Base-by-base conservation (phyloP, 106 monocot species). In the Phalaenopsis aphrodite region DNA sequence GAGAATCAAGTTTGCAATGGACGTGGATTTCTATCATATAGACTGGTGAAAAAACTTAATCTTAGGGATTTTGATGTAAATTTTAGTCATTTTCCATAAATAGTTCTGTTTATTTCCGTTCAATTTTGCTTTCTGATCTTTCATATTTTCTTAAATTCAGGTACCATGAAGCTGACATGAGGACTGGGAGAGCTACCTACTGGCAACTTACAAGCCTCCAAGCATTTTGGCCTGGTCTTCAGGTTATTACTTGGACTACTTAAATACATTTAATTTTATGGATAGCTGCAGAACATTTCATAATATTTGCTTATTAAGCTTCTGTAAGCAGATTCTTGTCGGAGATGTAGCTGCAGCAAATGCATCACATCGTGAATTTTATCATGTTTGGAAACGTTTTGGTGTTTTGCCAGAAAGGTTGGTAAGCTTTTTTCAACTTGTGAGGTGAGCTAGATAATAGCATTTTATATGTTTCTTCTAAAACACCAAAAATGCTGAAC, bases 201-300 rank as follows among this genome's bases (percentile, higher is more conserved):
- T 95, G 95, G 95, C 95, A 95, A 74, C 89, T 95, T 23, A 95
- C 95, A 58, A 95, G 95, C 75, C 95, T 95, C 81, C 95, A 95
- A 78, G 95, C 95, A 49, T 95, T 95, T 80, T 95, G 95, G 95
- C 95, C 95, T 78, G 95, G 95, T 72, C 91, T 95, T 79, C 95
- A 95, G 89, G 95, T 95, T 81, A 47, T 75, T 43, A 68, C 21
- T 24, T 83, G 75, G 47, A 56, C 84, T 4, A 8, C 41, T 79
- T 30, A 75, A 56, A 67, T 45, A 52, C 12, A 52, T 73, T 57
- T 52, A 8, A 39, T 41, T 30, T 30, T 30, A 30, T 49, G 39
- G 47, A 21, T 80, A 61, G 68, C 41, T 1, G 52, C 52, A 52
- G 52, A 52, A 52, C 11, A 21, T 61, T 38, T 38, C 9, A 4